These are phyloP conservation scores for Blepharisma undulans DNA, from an alignment of 169 alveolate species.

Conservation along the genomic window DNA sequence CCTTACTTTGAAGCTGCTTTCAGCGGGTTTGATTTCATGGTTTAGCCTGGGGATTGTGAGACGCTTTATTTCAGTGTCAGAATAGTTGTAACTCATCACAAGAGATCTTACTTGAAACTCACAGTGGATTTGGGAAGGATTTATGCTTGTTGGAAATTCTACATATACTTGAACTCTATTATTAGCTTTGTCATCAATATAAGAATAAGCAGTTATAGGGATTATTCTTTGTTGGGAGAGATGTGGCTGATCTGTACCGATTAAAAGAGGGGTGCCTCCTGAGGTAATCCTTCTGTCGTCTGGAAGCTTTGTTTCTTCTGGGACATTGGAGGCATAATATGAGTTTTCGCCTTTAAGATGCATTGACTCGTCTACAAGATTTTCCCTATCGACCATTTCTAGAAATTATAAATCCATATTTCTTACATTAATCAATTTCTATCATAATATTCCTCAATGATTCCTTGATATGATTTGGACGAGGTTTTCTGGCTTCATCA, in stretches of 20 bases:
- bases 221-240: not conserved
- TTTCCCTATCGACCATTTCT: slow-evolving; percentile 31
- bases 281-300: slow-evolving; percentile 17
- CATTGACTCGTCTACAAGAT: slow-evolving; percentile 12
- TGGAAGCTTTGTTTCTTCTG: slow-evolving; percentile 15
- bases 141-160: not conserved
- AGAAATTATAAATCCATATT: not conserved
- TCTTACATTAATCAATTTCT: not conserved
- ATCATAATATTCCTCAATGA: not conserved
- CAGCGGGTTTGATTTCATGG: slow-evolving; percentile 9
- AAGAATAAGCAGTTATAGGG: not conserved
- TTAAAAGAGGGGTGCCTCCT: slow-evolving; percentile 37
- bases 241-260: not conserved
- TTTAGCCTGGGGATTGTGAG: not conserved
- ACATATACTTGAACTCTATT: not conserved
- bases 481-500: not conserved
- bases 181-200: slow-evolving; percentile 15
- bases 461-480: not conserved
- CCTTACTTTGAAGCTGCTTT: not conserved
- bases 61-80: not conserved
- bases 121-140: not conserved
- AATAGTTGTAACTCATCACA: not conserved
- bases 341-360: slow-evolving; percentile 29
- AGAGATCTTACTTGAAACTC: not conserved
- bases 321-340: slow-evolving; percentile 35